Evolutionary conservation across 2,329 filamentous ascomycete species (phyloP).

Genomic region (Akanthomyces muscarius): DNA sequence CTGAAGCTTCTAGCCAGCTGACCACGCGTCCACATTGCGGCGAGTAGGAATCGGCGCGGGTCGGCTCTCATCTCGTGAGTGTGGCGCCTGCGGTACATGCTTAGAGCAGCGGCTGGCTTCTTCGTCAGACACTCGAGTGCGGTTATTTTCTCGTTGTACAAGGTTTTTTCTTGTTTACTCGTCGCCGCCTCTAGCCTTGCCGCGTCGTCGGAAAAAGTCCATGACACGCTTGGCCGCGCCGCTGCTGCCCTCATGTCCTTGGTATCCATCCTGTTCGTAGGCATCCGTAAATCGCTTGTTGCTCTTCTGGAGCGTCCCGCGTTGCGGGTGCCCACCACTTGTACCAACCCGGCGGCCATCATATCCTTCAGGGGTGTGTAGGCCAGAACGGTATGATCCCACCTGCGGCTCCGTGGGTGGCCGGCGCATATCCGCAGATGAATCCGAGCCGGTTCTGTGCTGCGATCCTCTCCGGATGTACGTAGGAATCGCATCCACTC

Average conservation of each 20-base stretch:
- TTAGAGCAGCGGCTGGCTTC: neutral
- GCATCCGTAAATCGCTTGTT: conserved; percentile 85
- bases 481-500: conserved; percentile 42
- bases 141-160: neutral
- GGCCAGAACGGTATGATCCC: conserved; percentile 42
- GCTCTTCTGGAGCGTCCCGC: conserved; percentile 71
- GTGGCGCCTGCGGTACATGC: neutral
- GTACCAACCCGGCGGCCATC: conserved; percentile 37
- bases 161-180: conserved; percentile 38
- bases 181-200: conserved; percentile 65
- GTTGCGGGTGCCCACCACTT: conserved; percentile 35
- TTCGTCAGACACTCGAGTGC: neutral
- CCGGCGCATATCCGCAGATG: conserved; percentile 47
- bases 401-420: conserved; percentile 37
- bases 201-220: conserved; percentile 93
- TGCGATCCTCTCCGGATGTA: conserved; percentile 44
- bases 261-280: conserved; percentile 69
- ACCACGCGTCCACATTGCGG: neutral
- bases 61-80: neutral
- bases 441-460: conserved; percentile 50
- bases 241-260: conserved; percentile 73
- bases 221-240: conserved; percentile 89
- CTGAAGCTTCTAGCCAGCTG: neutral
- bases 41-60: too few species aligned
- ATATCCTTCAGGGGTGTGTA: conserved; percentile 40